Conservation (phyloP, 352 stramenopile species). For the Globisporangium splendens region DNA sequence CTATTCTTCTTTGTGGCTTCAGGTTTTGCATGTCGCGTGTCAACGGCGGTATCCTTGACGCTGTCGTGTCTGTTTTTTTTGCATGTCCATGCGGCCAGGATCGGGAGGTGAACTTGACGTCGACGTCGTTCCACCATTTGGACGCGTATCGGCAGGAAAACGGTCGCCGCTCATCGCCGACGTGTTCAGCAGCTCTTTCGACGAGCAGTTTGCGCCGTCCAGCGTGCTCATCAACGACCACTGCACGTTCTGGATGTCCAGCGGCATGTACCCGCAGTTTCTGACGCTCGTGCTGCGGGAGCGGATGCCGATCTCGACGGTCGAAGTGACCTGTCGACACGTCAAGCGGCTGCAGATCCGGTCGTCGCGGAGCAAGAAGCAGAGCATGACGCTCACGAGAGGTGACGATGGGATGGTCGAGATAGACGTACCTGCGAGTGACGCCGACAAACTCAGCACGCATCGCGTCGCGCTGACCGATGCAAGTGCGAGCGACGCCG, state of each 20-base stretch:
- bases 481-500: slow-evolving; percentile 12
- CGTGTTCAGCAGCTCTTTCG: slow-evolving; percentile 63
- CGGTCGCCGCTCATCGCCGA: slow-evolving; percentile 44
- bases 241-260: slow-evolving; percentile 64
- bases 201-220: slow-evolving; percentile 36
- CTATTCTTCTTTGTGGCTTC: not conserved
- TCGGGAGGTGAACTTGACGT: slow-evolving; percentile 47
- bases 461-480: slow-evolving; percentile 37
- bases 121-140: slow-evolving; percentile 32
- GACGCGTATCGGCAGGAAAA: slow-evolving; percentile 39
- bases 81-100: slow-evolving; percentile 24
- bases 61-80: not conserved
- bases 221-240: slow-evolving; percentile 57
- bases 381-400: slow-evolving; percentile 19
- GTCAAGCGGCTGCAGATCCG: slow-evolving; percentile 58
- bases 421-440: slow-evolving; percentile 30
- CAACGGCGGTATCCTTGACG: too few relatives aligned
- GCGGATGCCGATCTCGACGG: slow-evolving; percentile 39
- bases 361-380: slow-evolving; percentile 24
- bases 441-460: slow-evolving; percentile 50
- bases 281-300: slow-evolving; percentile 60
- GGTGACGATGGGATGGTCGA: slow-evolving; percentile 25
- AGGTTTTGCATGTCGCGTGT: too few relatives aligned
- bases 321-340: slow-evolving; percentile 74
- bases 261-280: slow-evolving; percentile 71